Percentiles rank a stretch among this genome's conserved stretches.
Conservation (phyloP, 2,329 filamentous ascomycete species). For the Trichoderma sp. region DNA sequence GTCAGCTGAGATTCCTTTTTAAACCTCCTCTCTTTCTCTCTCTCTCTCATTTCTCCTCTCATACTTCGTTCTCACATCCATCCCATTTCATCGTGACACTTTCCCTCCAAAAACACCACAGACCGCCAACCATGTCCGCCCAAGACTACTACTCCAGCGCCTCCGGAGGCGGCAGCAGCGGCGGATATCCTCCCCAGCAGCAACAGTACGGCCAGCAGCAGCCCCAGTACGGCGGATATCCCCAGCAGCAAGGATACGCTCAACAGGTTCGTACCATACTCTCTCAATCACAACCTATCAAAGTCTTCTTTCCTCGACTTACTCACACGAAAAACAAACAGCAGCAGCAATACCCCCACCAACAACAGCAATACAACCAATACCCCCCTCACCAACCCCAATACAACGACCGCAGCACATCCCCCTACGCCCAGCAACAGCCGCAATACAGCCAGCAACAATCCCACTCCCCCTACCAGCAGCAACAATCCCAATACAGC, state of each 20-base stretch:
- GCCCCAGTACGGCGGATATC: constrained; percentile 33
- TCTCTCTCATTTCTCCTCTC: background rate
- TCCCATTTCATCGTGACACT: background rate
- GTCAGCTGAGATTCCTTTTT: background rate
- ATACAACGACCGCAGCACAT: constrained; percentile 27
- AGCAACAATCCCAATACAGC: background rate
- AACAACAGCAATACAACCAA: constrained; percentile 32
- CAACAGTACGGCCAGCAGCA: constrained; percentile 32
- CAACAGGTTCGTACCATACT: constrained; percentile 34
- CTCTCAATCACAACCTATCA: background rate
- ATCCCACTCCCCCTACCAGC: constrained; percentile 8
- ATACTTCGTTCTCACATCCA: background rate
- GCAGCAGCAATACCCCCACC: constrained; percentile 4
- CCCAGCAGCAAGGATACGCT: constrained; percentile 27
- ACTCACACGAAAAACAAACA: background rate
- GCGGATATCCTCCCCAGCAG: constrained; percentile 34
- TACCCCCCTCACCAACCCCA: constrained; percentile 21
- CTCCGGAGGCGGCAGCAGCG: constrained; percentile 32
- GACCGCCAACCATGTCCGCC: constrained; percentile 40
- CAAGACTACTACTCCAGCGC: constrained; percentile 45
- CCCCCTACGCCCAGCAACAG: constrained; percentile 29
- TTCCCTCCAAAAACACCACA: background rate
- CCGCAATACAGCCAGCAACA: constrained; percentile 30
- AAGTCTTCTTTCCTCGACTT: background rate
- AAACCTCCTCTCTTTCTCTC: background rate